phyloP scores from a whole-genome alignment of 495 filamentous ascomycete genomes.

The Parachaetomium inaequale region DNA sequence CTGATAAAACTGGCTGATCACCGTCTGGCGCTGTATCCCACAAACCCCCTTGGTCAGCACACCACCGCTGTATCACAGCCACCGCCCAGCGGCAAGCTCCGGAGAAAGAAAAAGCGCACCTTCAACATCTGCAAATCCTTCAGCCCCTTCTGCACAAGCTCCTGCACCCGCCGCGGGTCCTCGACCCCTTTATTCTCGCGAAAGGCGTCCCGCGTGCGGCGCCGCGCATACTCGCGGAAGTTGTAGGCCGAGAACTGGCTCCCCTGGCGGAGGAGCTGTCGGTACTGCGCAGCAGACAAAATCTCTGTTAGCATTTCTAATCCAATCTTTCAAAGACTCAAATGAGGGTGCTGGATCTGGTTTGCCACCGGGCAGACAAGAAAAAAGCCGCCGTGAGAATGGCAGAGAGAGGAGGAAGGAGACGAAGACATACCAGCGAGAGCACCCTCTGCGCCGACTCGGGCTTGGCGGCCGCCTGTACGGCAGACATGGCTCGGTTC shows the following conservation, averaged over 20 bases:
- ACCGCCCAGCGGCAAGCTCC: neutral
- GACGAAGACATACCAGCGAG: conserved; percentile 56
- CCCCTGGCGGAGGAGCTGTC: conserved; percentile 82
- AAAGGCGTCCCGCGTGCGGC: conserved; percentile 85
- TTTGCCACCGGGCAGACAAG: too few relatives aligned
- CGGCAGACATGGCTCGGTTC: conserved; percentile 39
- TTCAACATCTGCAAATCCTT: conserved; percentile 87
- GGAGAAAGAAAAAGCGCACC: conserved; percentile 55
- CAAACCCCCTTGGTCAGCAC: conserved; percentile 11
- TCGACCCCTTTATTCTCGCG: conserved; percentile 68
- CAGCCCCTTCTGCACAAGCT: conserved; percentile 82
- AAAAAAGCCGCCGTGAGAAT: neutral
- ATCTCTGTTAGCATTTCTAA: neutral
- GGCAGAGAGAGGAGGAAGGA: neutral
- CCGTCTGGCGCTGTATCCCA: conserved; percentile 75
- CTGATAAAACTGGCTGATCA: conserved; percentile 93
- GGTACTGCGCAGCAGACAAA: conserved; percentile 61
- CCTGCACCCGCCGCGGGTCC: conserved; percentile 72
- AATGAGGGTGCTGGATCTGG: too few relatives aligned
- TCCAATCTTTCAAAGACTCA: neutral
- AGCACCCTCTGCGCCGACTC: conserved; percentile 67
- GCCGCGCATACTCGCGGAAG: conserved; percentile 92
- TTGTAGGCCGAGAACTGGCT: conserved; percentile 90
- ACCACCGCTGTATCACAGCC: neutral
- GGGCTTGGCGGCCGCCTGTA: conserved; percentile 49